phyloP scores from a whole-genome alignment of 129 eudicot genomes.

The Lactuca sativa region DNA sequence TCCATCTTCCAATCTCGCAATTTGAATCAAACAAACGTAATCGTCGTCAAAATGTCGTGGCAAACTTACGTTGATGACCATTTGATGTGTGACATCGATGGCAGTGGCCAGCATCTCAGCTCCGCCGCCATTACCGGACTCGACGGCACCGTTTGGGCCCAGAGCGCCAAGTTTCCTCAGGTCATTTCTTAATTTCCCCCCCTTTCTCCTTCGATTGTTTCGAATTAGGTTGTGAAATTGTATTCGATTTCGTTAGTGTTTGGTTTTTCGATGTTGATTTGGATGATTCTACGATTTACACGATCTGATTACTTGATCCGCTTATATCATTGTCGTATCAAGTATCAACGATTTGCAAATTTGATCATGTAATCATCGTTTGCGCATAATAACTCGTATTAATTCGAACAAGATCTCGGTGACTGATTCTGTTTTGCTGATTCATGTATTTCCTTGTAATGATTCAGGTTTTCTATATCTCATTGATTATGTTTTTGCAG shows the following conservation, averaged over 20 bases:
- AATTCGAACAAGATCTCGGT: neutral
- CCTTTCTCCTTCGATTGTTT: neutral
- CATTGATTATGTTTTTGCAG: constrained; percentile 19
- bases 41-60: constrained; percentile 52
- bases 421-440: neutral
- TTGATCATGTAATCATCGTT: neutral
- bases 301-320: constrained; percentile 2
- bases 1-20: constrained; percentile 3
- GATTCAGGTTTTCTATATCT: neutral
- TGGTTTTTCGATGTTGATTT: neutral
- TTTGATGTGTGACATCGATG: constrained; percentile 57
- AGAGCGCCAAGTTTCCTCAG: constrained; percentile 65
- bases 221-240: neutral
- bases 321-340: neutral
- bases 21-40: constrained; percentile 14
- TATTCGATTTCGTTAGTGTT: neutral
- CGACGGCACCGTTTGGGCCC: constrained; percentile 66
- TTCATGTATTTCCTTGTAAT: too few relatives aligned
- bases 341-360: neutral
- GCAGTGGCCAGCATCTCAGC: constrained; percentile 43
- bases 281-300: neutral
- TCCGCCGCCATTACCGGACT: constrained; percentile 65
- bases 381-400: neutral
- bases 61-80: constrained; percentile 70
- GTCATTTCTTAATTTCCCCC: constrained; percentile 19